These are phyloP conservation scores for Saccharomycopsis vini DNA, from an alignment of 805 yeast genomes.

Conservation along the genomic window DNA sequence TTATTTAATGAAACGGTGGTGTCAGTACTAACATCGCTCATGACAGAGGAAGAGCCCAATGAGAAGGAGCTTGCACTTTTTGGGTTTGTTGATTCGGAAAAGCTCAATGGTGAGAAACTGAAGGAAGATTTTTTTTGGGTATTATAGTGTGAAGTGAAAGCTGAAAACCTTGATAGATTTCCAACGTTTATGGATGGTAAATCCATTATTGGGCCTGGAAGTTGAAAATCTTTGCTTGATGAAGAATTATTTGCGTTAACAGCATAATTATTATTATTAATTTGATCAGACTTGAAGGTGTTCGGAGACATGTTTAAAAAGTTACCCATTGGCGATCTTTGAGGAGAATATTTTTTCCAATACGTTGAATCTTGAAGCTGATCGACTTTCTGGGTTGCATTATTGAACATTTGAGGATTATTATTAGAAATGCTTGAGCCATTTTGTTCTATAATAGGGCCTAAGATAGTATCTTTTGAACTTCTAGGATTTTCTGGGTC, in stretches of 20 bases:
- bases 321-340: slow-evolving; percentile 13
- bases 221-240: slow-evolving; percentile 7
- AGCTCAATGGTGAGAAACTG: slow-evolving; percentile 1
- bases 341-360: slow-evolving; percentile 14
- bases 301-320: slow-evolving; percentile 12
- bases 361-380: neutral
- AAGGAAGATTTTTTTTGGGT: neutral
- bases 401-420: no score
- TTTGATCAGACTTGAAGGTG: neutral
- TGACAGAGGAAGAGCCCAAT: neutral
- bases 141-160: neutral
- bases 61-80: neutral
- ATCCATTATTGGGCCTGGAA: slow-evolving; percentile 18
- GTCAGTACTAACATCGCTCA: no score
- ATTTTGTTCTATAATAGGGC: neutral
- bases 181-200: slow-evolving; percentile 2
- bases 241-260: slow-evolving; percentile 13
- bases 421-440: neutral
- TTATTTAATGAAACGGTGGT: no score
- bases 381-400: no score
- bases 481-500: neutral
- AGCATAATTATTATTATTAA: slow-evolving; percentile 20
- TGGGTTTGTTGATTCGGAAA: neutral
- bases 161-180: neutral
- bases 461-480: neutral